A percentile compares a stretch with the other conserved stretches of the same genome.
These are phyloP conservation scores for Vigna angularis DNA, from an alignment of 306 rosid genomes.

Conservation along the genomic window DNA sequence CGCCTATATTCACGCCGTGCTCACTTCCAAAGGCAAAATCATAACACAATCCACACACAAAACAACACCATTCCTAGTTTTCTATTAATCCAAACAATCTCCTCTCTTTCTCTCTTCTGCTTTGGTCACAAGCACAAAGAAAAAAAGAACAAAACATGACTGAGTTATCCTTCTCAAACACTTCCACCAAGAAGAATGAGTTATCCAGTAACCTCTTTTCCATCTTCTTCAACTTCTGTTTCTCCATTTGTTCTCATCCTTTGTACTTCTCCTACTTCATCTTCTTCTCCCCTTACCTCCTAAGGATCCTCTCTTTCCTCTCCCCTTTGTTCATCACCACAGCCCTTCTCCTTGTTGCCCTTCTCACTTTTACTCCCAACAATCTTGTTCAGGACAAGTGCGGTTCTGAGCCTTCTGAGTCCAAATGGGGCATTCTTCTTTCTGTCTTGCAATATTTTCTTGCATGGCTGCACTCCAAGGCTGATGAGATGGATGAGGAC, in stretches of 20 bases:
- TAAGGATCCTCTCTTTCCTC: constrained; percentile 80
- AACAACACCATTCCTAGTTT: constrained; percentile 27
- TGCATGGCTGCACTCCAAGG: constrained; percentile 47
- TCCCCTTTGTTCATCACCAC: constrained; percentile 88
- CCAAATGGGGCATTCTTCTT: constrained; percentile 54
- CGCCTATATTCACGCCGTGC: constrained; percentile 93
- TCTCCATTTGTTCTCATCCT: constrained; percentile 82
- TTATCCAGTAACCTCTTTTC: constrained; percentile 54
- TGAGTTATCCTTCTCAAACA: constrained; percentile 59
- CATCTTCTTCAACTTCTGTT: constrained; percentile 53
- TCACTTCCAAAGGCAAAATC: constrained; percentile 54
- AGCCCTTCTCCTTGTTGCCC: constrained; percentile 68
- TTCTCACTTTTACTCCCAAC: constrained; percentile 65
- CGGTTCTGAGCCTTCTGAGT: constrained; percentile 46
- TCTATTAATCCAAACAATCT: constrained; percentile 36
- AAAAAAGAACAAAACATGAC: constrained; percentile 52
- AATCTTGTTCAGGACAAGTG: constrained; percentile 41
- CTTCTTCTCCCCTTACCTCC: constrained; percentile 82
- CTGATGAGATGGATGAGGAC: constrained; percentile 46
- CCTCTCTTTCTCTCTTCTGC: constrained; percentile 44
- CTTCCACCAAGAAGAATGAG: constrained; percentile 53
- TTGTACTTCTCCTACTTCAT: constrained; percentile 84
- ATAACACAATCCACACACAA: constrained; percentile 28
- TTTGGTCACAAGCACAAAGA: constrained; percentile 31
- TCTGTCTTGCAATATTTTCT: constrained; percentile 48